These are phyloP conservation scores for Populus tremula DNA, from an alignment of 345 rosid species.

Conservation along the genomic window DNA sequence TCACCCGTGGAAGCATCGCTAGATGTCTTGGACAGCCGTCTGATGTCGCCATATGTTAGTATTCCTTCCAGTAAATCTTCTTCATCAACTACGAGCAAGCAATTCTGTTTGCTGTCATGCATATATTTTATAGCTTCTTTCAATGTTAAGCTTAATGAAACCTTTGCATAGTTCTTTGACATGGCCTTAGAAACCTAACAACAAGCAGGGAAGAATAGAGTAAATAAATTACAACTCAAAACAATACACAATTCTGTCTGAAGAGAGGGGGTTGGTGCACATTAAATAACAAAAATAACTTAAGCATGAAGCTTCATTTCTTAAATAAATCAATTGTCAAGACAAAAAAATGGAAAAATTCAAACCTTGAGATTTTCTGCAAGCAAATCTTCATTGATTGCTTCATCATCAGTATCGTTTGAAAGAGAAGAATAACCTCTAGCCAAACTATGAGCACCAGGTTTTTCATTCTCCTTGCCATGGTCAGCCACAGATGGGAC, in stretches of 20 bases:
- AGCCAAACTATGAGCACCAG: slow-evolving; percentile 47
- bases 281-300: too few relatives aligned
- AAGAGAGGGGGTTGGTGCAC: too few relatives aligned
- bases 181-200: slow-evolving; percentile 68
- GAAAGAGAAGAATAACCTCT: slow-evolving; percentile 75
- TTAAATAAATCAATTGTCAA: too few relatives aligned
- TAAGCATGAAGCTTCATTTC: too few relatives aligned
- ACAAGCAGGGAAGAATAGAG: background rate
- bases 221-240: too few relatives aligned
- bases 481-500: slow-evolving; percentile 94
- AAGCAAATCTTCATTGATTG: slow-evolving; percentile 58
- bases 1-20: slow-evolving; percentile 38
- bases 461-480: slow-evolving; percentile 63
- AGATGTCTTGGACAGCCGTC: slow-evolving; percentile 50
- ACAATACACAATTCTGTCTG: too few relatives aligned
- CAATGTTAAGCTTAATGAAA: slow-evolving; percentile 48
- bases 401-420: slow-evolving; percentile 46
- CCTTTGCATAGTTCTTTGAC: slow-evolving; percentile 73
- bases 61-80: slow-evolving; percentile 79
- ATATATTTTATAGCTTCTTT: slow-evolving; percentile 75
- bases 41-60: slow-evolving; percentile 73
- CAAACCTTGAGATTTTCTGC: slow-evolving; percentile 71
- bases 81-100: slow-evolving; percentile 66
- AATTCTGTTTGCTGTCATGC: slow-evolving; percentile 63
- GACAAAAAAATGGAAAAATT: background rate